Evolutionary conservation across 2,329 filamentous ascomycete species (phyloP), one percentile per base, ranked within the genome.

Genomic region (Phialophora chinensis): DNA sequence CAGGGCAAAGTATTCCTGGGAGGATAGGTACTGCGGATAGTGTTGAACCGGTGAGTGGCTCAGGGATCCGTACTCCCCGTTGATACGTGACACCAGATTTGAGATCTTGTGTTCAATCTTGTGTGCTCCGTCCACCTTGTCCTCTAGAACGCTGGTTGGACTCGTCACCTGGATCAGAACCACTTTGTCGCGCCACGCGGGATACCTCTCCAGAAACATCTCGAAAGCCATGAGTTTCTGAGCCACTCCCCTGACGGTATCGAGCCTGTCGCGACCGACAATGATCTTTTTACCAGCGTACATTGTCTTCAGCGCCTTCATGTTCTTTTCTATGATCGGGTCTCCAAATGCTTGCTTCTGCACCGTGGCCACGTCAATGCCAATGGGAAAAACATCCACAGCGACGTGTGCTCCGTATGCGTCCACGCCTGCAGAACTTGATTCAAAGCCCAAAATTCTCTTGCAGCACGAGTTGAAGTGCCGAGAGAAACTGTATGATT

Each of bases 201-300:
- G 93, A 75, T 95, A 96, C 69, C 90, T 86, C 74, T 96, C 91
- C 47, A 98, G 84, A 81, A 98, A 97, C 66, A 90, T 87, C 78
- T 97, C 92, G 76, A 97, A 98, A 0, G 93, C 94, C 81, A 96
- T 91, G 35, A 98, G 84, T 79, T 98, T 98, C 79, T 97, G 94
- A n/a, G 92, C 89, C 14, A 98, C 93, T 75, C 95, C 94, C 69
- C 93, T 87, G 53, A 96, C 92, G 73, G 91, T 94, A 78, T 98
- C 94, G 60, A 98, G 82, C n/a, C 94, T 89, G 78, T 98, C 94
- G 73, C 94, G 89, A 11, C 94, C 94, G 63, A 98, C 93, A 73
- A 98, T 97, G 73, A 98, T 90, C 80, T 96, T 96, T 81, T 94
- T 96, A 67, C 90, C 93, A n/a, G 85, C 85, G 76, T 97, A 97